These are phyloP conservation scores for Gigaspora rosea DNA, from an alignment of 192 early-diverging fungal species.

Conservation along the genomic window DNA sequence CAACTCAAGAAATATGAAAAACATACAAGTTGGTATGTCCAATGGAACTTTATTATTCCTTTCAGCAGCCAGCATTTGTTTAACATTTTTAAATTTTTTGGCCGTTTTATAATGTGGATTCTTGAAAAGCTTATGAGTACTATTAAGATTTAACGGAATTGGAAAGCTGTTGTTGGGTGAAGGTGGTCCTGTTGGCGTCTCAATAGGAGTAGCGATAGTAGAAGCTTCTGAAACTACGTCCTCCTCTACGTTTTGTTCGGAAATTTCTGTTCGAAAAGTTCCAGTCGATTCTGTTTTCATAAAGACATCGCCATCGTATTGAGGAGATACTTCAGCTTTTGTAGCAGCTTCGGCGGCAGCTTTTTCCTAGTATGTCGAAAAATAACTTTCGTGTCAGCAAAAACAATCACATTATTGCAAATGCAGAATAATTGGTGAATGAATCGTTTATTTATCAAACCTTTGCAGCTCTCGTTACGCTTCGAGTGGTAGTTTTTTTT, in stretches of 20 bases:
- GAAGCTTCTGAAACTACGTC: background rate
- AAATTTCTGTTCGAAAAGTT: background rate
- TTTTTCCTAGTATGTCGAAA: background rate
- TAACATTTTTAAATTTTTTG: conserved; percentile 77
- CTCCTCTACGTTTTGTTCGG: background rate
- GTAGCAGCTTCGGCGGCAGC: conserved; percentile 15
- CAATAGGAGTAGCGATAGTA: background rate
- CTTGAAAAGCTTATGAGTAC: conserved; percentile 68
- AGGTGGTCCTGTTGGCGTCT: background rate
- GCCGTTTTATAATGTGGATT: conserved; percentile 60
- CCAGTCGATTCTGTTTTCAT: background rate
- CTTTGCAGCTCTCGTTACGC: conserved; percentile 18
- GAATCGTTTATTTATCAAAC: background rate
- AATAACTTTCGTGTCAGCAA: background rate
- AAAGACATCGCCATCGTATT: background rate
- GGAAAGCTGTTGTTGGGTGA: background rate
- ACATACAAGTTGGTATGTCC: conserved; percentile 67
- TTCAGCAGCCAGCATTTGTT: conserved; percentile 78
- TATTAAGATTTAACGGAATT: conserved; percentile 21
- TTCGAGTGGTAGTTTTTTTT: conserved; percentile 8
- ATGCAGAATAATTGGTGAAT: background rate
- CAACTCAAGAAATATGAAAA: background rate
- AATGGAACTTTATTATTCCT: conserved; percentile 57
- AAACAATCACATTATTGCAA: background rate
- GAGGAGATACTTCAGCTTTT: background rate